These are phyloP conservation scores for Nectriaceae sp. DNA, from an alignment of 2,329 filamentous ascomycete species.

Conservation along the genomic window DNA sequence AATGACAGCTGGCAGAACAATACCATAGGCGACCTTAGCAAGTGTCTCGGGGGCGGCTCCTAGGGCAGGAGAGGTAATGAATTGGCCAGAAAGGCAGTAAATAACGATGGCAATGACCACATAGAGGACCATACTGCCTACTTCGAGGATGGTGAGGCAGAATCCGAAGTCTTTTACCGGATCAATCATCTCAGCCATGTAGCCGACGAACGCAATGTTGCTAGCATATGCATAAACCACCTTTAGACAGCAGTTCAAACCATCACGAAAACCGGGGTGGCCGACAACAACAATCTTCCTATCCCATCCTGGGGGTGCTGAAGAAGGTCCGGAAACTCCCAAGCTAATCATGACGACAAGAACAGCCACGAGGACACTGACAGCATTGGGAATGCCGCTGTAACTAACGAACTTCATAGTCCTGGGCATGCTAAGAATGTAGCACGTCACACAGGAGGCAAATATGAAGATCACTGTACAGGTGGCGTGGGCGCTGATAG, in stretches of 20 bases:
- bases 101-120: conserved; percentile 27
- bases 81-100: conserved; percentile 30
- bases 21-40: conserved; percentile 34
- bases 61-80: conserved; percentile 27
- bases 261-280: conserved; percentile 33
- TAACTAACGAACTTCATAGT: conserved; percentile 54
- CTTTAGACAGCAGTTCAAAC: conserved; percentile 35
- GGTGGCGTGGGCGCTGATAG: conserved; percentile 59
- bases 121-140: conserved; percentile 27
- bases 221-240: conserved; percentile 40
- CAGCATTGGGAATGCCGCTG: conserved; percentile 34
- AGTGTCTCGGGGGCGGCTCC: conserved; percentile 23
- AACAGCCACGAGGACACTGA: conserved; percentile 37
- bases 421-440: conserved; percentile 64
- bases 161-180: conserved; percentile 34
- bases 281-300: conserved; percentile 31
- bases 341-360: conserved; percentile 37
- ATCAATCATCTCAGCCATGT: conserved; percentile 39
- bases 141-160: conserved; percentile 24
- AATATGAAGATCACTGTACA: conserved; percentile 71
- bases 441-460: conserved; percentile 63
- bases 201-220: conserved; percentile 39
- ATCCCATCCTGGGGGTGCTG: conserved; percentile 31
- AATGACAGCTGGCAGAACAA: conserved; percentile 32
- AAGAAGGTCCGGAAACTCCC: conserved; percentile 19